Percentiles rank a stretch among this genome's conserved stretches.
These are phyloP conservation scores for Aspergillus wentii DNA, from an alignment of 495 filamentous ascomycete genomes.

Conservation along the genomic window DNA sequence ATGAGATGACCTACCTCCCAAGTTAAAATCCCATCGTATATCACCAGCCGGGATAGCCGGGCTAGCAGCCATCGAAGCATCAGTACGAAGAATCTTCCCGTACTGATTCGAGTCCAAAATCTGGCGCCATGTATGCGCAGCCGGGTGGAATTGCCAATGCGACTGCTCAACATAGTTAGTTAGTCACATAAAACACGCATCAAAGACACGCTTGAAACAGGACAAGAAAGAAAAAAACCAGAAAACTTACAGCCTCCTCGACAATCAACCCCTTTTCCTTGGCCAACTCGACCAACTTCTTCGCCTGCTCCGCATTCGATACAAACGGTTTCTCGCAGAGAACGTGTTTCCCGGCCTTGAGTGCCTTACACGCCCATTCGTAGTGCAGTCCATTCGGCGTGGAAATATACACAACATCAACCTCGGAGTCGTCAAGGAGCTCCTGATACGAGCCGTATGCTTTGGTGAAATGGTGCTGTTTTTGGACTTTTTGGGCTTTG, in stretches of 20 bases:
- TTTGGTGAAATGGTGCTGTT: constrained; percentile 28
- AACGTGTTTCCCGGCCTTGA: constrained; percentile 55
- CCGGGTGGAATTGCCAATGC: constrained; percentile 38
- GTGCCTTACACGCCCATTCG: constrained; percentile 48
- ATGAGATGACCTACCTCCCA: constrained; percentile 32
- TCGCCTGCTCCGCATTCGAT: constrained; percentile 45
- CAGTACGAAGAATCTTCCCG: constrained; percentile 18
- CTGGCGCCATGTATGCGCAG: constrained; percentile 27
- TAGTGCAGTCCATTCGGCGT: constrained; percentile 49
- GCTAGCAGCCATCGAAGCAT: constrained; percentile 16
- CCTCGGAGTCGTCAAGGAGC: constrained; percentile 46
- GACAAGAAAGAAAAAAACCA: constrained; percentile 19
- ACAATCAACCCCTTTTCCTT: constrained; percentile 11
- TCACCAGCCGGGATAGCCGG: constrained; percentile 29
- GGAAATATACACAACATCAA: constrained; percentile 49
- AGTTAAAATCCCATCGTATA: constrained; percentile 51
- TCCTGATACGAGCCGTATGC: constrained; percentile 20
- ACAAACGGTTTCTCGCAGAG: constrained; percentile 53
- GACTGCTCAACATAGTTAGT: constrained; percentile 45
- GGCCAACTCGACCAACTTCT: constrained; percentile 33
- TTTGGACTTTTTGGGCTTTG: neutral
- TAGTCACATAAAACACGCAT: neutral
- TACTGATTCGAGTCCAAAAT: constrained; percentile 26
- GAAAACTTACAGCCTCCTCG: constrained; percentile 15
- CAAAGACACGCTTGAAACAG: constrained; percentile 43